A percentile compares a stretch with the other conserved stretches of the same genome.
phyloP scores from a whole-genome alignment of 495 filamentous ascomycete species.

The Hyaloscypha variabilis region DNA sequence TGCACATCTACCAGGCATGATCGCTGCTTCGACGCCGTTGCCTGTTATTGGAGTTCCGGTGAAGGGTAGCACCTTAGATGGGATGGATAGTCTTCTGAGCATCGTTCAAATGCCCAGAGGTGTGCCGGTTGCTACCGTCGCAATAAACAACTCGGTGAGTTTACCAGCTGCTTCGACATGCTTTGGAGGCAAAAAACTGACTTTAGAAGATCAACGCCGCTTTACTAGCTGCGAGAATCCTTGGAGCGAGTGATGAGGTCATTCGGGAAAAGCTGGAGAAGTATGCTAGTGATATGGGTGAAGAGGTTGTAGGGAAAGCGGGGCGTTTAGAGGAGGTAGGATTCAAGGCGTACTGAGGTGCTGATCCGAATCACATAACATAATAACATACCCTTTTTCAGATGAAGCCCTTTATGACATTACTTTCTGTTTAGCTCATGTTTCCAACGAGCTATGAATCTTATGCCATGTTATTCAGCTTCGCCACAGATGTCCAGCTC shows the following conservation, averaged over 20 bases:
- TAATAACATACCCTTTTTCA: no score
- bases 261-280: conserved; percentile 63
- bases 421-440: no score
- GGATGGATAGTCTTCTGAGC: conserved; percentile 84
- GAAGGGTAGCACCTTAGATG: conserved; percentile 83
- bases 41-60: conserved; percentile 94
- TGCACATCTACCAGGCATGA: conserved; percentile 92
- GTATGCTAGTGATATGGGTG: conserved; percentile 67
- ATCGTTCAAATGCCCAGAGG: conserved; percentile 71
- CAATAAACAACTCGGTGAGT: conserved; percentile 77
- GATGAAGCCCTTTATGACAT: no score
- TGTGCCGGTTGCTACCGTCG: conserved; percentile 85
- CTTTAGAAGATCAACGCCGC: conserved; percentile 72
- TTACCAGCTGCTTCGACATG: not conserved
- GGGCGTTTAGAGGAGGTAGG: conserved; percentile 66
- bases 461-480: no score
- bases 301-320: conserved; percentile 66
- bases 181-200: not conserved
- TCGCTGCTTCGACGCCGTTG: conserved; percentile 80
- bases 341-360: conserved; percentile 63
- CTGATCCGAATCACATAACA: no score
- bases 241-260: conserved; percentile 66
- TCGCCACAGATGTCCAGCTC: no score
- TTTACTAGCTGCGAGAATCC: conserved; percentile 80
- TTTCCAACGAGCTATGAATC: no score